Percentiles rank a stretch among this genome's conserved stretches.
Evolutionary conservation across 495 filamentous ascomycete species (phyloP).

Genomic region (Talaromyces proteolyticus): DNA sequence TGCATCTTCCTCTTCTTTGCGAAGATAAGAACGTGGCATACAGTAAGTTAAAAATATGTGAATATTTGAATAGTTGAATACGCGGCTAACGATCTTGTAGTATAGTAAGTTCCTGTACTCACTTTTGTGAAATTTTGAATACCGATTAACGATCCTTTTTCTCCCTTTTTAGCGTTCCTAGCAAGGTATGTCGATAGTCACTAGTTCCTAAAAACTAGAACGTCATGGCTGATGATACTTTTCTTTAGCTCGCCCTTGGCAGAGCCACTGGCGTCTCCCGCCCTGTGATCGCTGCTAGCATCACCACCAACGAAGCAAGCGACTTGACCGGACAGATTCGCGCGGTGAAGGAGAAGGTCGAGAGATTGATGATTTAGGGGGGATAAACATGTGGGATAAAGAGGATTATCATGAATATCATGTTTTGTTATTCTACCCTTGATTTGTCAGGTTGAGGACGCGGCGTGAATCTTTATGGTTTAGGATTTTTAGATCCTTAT

Average conservation of each 20-base stretch:
- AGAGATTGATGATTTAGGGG: constrained; percentile 88
- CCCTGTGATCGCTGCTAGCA: constrained; percentile 78
- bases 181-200: constrained; percentile 19
- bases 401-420: background rate
- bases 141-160: too few relatives aligned
- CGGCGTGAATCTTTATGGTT: too few relatives aligned
- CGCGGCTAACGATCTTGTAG: too few relatives aligned
- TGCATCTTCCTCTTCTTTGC: constrained; percentile 84
- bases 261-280: constrained; percentile 69
- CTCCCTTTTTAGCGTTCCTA: constrained; percentile 55
- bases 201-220: background rate
- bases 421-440: background rate
- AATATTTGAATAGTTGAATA: too few relatives aligned
- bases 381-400: too few relatives aligned
- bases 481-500: too few relatives aligned
- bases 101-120: too few relatives aligned
- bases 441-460: background rate
- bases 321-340: constrained; percentile 84
- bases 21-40: constrained; percentile 80
- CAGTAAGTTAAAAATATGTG: too few relatives aligned
- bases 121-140: too few relatives aligned
- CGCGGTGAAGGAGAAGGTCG: constrained; percentile 87
- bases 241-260: constrained; percentile 59
- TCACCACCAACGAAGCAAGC: constrained; percentile 89
- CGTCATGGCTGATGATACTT: background rate